Percentiles rank a stretch among this genome's conserved stretches.
phyloP scores from a whole-genome alignment of 148 eudicot genomes.

The Cornus suecica region DNA sequence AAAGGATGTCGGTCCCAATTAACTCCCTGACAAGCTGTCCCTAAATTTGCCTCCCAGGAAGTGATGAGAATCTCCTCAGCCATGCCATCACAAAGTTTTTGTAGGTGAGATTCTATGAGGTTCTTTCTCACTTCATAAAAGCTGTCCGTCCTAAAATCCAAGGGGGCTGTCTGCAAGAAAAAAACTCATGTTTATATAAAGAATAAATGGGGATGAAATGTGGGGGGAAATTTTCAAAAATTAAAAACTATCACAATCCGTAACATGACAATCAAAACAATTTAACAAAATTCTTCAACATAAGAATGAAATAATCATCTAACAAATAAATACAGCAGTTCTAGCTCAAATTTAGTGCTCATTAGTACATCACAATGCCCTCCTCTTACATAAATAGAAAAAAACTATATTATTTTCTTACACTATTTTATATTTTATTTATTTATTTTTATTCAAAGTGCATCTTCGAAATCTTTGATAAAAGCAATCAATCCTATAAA shows the following conservation, averaged over 20 bases:
- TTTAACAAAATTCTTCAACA: neutral
- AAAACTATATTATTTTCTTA: too few relatives aligned
- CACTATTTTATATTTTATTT: too few relatives aligned
- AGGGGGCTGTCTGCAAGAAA: constrained; percentile 71
- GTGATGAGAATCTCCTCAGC: constrained; percentile 76
- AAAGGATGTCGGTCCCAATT: constrained; percentile 78
- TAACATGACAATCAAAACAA: neutral
- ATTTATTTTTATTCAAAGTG: too few relatives aligned
- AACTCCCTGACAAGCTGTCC: constrained; percentile 83
- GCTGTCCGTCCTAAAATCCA: constrained; percentile 73
- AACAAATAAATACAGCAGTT: neutral
- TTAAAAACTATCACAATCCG: neutral
- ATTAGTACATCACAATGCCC: neutral
- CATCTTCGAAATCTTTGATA: too few relatives aligned
- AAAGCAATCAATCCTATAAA: too few relatives aligned
- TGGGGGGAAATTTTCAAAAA: neutral
- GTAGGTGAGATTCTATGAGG: constrained; percentile 57
- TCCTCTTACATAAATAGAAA: neutral
- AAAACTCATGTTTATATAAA: neutral
- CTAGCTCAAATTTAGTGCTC: neutral
- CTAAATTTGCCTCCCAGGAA: constrained; percentile 72
- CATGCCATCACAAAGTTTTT: constrained; percentile 61
- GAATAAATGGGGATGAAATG: neutral
- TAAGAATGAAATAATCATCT: too few relatives aligned
- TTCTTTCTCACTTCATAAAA: constrained; percentile 57